Base-by-base conservation (phyloP, 1,284 basidiomycete species). In the Cutaneotrichosporon cavernicola region DNA sequence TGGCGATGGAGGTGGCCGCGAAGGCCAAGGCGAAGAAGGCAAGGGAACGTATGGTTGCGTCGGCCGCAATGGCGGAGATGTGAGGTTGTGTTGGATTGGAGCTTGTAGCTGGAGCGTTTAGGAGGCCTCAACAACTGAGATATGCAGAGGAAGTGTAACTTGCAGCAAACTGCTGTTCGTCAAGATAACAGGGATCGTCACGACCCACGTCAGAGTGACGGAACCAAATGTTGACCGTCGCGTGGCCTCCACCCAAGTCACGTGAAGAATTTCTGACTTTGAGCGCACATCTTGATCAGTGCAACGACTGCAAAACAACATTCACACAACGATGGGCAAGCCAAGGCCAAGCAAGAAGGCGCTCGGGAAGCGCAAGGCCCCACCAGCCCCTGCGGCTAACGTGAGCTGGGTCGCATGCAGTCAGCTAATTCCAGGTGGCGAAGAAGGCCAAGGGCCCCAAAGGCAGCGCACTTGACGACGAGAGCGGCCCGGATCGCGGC, bases 281-380 rank as follows among this genome's bases (percentile, higher is more conserved):
- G 46, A 47, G 38, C 46, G n/a, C 21, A 31, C 47, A 14, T 34
- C 55, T 52, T 36, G 43, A 16, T 6, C 16, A 18, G 14, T 6
- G 43, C 43, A 46, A 8, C 18, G 18, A n/a, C 16, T 21, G 26
- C 38, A 34, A 36, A 60, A 36, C 47, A 50, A 51, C 43, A 53
- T 32, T 40, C 31, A 32, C 43, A 46, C 14, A 22, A 52, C 21
- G 31, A 76, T 77, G 76, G 73, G 62, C 26, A 76, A 74, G 62
- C 74, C 72, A 60, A 76, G 73, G 61, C 74, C 72, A 58, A 66
- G 71, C 51, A 65, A 62, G 43, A 76, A 75, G 60, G 72, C 72
- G 14, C 63, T 74, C 10, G 73, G 74, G 5, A 78, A 78, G 69
- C 70, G 77, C 31, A 78, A 78, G 65, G 61, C 60, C 22, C 57